phyloP scores from a whole-genome alignment of 2,329 filamentous ascomycete genomes.

The Aspergillus viridinutans region DNA sequence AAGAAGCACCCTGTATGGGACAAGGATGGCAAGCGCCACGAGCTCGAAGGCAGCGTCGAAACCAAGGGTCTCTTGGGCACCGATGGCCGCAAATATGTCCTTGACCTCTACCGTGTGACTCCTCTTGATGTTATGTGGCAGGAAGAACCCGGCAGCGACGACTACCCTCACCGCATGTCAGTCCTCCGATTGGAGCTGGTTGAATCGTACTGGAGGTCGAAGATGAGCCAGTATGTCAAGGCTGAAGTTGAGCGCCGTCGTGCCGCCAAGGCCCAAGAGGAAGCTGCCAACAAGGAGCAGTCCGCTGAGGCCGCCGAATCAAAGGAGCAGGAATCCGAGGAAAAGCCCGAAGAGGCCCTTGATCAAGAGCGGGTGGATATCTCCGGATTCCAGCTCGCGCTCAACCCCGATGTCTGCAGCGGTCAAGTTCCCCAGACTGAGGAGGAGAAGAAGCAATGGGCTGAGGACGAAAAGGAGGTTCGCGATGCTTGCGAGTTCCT shows the following conservation, averaged over 20 bases:
- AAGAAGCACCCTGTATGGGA: conserved; percentile 98
- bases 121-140: conserved; percentile 89
- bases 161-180: conserved; percentile 94
- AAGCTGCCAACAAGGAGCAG: conserved; percentile 35
- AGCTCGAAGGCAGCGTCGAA: conserved; percentile 92
- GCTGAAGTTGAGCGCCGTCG: conserved; percentile 66
- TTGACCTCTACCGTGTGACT: conserved; percentile 92
- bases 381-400: conserved; percentile 76
- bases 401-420: conserved; percentile 95
- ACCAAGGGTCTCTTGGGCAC: conserved; percentile 97
- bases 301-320: conserved; percentile 37
- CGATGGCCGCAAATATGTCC: conserved; percentile 93
- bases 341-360: conserved; percentile 37
- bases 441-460: conserved; percentile 79
- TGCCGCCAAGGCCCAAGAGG: conserved; percentile 38
- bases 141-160: conserved; percentile 61
- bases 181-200: conserved; percentile 87
- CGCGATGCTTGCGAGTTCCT: conserved; percentile 78
- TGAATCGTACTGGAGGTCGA: conserved; percentile 76
- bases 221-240: conserved; percentile 85
- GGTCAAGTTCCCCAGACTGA: conserved; percentile 86
- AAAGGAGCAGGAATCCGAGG: conserved; percentile 35
- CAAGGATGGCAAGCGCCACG: conserved; percentile 84
- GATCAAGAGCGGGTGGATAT: conserved; percentile 73
- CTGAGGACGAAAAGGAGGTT: conserved; percentile 82